Evolutionary conservation across 179 eudicot species (phyloP).

Genomic region (Camellia oleifera): DNA sequence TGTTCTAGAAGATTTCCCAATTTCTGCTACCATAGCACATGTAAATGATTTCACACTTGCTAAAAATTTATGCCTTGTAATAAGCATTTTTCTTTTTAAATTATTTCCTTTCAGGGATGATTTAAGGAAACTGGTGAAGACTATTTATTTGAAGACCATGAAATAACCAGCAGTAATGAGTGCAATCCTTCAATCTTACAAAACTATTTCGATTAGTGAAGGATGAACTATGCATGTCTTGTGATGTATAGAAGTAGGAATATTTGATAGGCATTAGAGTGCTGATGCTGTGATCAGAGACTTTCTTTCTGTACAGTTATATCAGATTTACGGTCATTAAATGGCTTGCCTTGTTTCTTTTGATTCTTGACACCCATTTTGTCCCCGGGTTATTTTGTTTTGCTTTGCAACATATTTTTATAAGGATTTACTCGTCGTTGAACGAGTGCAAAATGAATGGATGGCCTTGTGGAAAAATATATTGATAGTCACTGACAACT

Average conservation of each 20-base stretch:
- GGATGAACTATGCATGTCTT: background rate
- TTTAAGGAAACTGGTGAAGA: slow-evolving; percentile 2
- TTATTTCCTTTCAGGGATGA: background rate
- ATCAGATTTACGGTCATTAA: background rate
- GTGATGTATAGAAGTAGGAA: background rate
- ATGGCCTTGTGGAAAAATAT: slow-evolving; percentile 1
- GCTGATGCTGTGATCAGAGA: background rate
- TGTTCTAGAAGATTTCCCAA: background rate
- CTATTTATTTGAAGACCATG: slow-evolving; percentile 6
- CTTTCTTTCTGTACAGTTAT: background rate
- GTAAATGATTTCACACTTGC: background rate
- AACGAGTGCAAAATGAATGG: background rate
- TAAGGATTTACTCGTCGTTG: background rate
- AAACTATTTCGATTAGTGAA: background rate
- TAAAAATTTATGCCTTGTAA: background rate
- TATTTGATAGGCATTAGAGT: background rate
- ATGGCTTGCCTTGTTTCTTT: background rate
- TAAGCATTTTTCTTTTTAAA: background rate
- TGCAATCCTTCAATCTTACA: background rate
- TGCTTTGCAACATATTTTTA: background rate
- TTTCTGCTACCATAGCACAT: background rate
- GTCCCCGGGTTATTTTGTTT: background rate
- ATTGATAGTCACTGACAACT: background rate
- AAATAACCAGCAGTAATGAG: background rate
- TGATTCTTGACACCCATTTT: background rate